Percentiles rank a stretch among this genome's conserved stretches.
Evolutionary conservation across 192 early-diverging fungal species (phyloP).

Genomic region (Podochytrium sp.): DNA sequence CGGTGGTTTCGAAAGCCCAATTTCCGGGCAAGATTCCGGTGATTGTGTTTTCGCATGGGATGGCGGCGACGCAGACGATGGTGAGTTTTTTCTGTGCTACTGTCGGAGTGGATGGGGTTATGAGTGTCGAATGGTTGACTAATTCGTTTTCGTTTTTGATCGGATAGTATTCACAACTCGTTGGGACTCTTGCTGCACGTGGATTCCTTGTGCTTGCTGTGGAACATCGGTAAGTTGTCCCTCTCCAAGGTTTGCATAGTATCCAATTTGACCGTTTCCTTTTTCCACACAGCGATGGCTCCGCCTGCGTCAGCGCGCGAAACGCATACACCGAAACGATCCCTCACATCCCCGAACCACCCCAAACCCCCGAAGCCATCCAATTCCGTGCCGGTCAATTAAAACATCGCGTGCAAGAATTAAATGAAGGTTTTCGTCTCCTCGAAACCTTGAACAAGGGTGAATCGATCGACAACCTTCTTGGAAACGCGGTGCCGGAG

Average conservation of each 20-base stretch:
- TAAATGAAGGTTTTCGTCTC: conserved; percentile 15
- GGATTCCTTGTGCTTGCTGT: conserved; percentile 43
- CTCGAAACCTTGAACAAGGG: conserved; percentile 13
- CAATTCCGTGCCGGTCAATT: conserved; percentile 8
- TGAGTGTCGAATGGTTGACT: neutral
- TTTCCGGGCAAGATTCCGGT: conserved; percentile 22
- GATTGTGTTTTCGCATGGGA: conserved; percentile 49
- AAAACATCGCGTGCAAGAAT: conserved; percentile 19
- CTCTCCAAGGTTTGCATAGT: too few species aligned
- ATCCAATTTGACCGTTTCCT: conserved; percentile 10
- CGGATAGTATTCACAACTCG: conserved; percentile 30
- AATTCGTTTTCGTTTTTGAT: too few species aligned
- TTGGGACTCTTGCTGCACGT: conserved; percentile 39
- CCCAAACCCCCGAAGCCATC: neutral
- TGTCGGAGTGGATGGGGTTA: too few species aligned
- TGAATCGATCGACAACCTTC: neutral
- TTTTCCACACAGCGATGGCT: conserved; percentile 5
- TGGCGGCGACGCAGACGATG: conserved; percentile 42
- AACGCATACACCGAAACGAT: neutral
- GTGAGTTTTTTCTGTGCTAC: too few species aligned
- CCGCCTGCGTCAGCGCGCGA: conserved; percentile 3
- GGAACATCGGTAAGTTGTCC: conserved; percentile 45
- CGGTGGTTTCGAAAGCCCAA: neutral
- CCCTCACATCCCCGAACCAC: neutral
- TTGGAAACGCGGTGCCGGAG: conserved; percentile 1